phyloP scores from a whole-genome alignment of 2,329 filamentous ascomycete species.

The Colletotrichum sp. region DNA sequence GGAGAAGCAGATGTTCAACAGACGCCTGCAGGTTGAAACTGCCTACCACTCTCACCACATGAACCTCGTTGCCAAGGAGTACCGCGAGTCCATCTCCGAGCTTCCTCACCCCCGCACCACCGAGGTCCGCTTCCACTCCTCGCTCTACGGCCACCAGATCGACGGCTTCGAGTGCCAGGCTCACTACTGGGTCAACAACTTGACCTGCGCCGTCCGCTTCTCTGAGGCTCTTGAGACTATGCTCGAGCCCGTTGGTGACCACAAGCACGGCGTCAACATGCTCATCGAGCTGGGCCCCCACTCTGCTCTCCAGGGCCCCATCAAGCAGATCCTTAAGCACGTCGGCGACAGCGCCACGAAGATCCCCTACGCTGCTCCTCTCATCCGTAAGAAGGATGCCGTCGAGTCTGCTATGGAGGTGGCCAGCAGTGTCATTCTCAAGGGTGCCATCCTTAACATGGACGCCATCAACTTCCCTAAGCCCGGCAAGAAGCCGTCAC shows the following conservation, averaged over 20 bases:
- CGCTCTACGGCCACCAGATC: slow-evolving; percentile 44
- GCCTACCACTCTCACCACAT: slow-evolving; percentile 63
- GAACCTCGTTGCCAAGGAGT: slow-evolving; percentile 45
- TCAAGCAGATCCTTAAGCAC: slow-evolving; percentile 54
- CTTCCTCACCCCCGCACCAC: slow-evolving; percentile 37
- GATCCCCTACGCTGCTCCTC: slow-evolving; percentile 46
- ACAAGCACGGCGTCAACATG: slow-evolving; percentile 45
- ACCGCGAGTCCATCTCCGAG: slow-evolving; percentile 44
- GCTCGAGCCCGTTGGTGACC: slow-evolving; percentile 31
- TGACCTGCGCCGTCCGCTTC: slow-evolving; percentile 46
- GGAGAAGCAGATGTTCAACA: slow-evolving; percentile 45
- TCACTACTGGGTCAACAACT: slow-evolving; percentile 50
- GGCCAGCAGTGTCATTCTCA: slow-evolving; percentile 49
- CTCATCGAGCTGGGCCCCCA: slow-evolving; percentile 57
- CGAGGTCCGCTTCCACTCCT: slow-evolving; percentile 50
- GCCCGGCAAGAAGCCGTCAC: slow-evolving; percentile 29
- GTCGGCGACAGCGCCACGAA: slow-evolving; percentile 43
- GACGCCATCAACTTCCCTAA: slow-evolving; percentile 51
- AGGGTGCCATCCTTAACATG: slow-evolving; percentile 48
- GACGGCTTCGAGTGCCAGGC: slow-evolving; percentile 34
- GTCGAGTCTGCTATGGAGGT: slow-evolving; percentile 49
- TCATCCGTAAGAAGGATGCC: slow-evolving; percentile 57
- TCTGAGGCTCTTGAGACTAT: slow-evolving; percentile 46
- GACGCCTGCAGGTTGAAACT: slow-evolving; percentile 52
- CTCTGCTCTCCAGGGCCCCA: slow-evolving; percentile 52